A percentile compares a stretch with the other conserved stretches of the same genome.
Evolutionary conservation across 345 rosid species (phyloP).

Genomic region (Psidium friedrichsthalianum): DNA sequence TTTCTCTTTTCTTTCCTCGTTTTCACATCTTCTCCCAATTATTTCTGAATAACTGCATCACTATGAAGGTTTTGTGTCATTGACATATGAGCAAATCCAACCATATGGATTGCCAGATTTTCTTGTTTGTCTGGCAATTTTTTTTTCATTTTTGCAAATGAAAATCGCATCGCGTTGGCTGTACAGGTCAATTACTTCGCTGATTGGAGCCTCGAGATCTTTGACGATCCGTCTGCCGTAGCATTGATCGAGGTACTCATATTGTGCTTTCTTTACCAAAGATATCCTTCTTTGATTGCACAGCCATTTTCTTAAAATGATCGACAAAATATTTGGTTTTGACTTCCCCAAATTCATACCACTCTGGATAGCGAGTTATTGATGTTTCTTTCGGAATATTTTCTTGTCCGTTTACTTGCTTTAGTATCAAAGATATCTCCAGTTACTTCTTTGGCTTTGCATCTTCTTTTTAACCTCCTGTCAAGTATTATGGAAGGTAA

Average conservation of each 20-base stretch:
- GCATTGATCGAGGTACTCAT: constrained; percentile 68
- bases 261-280: neutral
- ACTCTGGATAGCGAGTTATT: neutral
- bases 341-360: neutral
- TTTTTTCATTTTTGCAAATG: neutral
- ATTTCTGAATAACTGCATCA: neutral
- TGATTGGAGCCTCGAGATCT: constrained; percentile 77
- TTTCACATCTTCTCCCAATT: neutral
- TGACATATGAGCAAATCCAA: neutral
- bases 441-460: neutral
- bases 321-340: neutral
- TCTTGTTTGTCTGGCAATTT: neutral
- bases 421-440: neutral
- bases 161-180: neutral
- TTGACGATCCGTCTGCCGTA: constrained; percentile 81
- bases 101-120: neutral
- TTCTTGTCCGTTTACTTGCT: neutral
- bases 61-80: neutral
- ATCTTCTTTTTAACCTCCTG: neutral
- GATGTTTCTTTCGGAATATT: neutral
- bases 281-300: neutral
- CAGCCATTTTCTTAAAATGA: neutral
- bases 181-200: constrained; percentile 73
- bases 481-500: neutral
- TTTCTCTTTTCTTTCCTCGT: neutral